These are phyloP conservation scores for Termitomyces sp. DNA, from an alignment of 768 basidiomycete species.

Conservation along the genomic window DNA sequence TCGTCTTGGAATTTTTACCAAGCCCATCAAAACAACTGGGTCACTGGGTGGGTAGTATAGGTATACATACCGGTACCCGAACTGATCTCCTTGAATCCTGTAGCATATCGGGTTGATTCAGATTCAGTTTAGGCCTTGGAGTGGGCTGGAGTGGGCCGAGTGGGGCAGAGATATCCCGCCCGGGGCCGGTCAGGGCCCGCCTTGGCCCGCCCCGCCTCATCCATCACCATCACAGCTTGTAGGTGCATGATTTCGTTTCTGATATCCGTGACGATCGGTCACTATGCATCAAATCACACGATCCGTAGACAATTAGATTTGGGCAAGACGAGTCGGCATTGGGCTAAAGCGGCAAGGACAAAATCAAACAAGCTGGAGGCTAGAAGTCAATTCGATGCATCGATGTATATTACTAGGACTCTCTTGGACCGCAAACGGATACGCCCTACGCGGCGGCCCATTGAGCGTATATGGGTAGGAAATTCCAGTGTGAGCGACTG, in stretches of 20 bases:
- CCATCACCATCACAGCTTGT: too few species aligned
- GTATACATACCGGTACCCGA: background rate
- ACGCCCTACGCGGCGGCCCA: background rate
- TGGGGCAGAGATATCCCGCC: too few species aligned
- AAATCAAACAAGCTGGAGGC: background rate
- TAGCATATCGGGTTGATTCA: too few species aligned
- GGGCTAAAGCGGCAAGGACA: background rate
- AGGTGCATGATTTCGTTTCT: too few species aligned
- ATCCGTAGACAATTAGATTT: background rate
- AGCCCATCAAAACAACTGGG: too few species aligned
- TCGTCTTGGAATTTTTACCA: too few species aligned
- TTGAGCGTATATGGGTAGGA: background rate
- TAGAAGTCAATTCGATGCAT: background rate
- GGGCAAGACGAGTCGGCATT: background rate
- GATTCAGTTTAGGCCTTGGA: too few species aligned
- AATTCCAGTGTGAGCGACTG: background rate
- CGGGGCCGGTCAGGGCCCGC: too few species aligned
- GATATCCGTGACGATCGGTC: background rate
- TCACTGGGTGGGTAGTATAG: too few species aligned
- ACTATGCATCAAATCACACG: background rate
- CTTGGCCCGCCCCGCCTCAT: too few species aligned
- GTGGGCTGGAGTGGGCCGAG: too few species aligned
- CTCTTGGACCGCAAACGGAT: background rate
- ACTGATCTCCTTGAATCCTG: too few species aligned
- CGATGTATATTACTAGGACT: background rate